Conservation (phyloP, 805 yeast species). For the Saccharomycopsis fibuligera region DNA sequence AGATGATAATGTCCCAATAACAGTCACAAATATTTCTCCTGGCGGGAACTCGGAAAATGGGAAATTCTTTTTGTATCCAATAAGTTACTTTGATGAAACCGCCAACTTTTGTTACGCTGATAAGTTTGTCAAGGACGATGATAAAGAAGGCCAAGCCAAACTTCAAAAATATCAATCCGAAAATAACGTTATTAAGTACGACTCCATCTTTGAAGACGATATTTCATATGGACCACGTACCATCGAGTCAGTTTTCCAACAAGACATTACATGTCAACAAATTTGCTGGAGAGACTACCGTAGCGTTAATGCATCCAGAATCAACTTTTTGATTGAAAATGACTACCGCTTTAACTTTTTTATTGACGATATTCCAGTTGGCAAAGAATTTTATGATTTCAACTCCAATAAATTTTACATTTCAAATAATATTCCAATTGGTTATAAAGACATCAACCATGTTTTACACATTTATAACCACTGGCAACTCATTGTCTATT, state of each 20-base stretch:
- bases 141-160: neutral
- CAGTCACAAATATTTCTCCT: conserved; percentile 16
- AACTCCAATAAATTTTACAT: conserved; percentile 26
- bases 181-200: conserved; percentile 2
- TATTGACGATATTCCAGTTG: conserved; percentile 29
- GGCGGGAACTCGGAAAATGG: conserved; percentile 19
- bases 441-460: conserved; percentile 27
- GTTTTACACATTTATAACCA: conserved; percentile 29
- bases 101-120: conserved; percentile 14
- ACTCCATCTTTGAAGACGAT: conserved; percentile 7
- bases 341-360: conserved; percentile 28
- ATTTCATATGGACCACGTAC: conserved; percentile 13
- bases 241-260: conserved; percentile 8
- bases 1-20: conserved; percentile 12
- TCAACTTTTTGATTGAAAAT: conserved; percentile 26
- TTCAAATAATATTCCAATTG: conserved; percentile 28
- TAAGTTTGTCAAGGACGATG: conserved; percentile 4
- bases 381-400: conserved; percentile 26
- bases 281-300: conserved; percentile 15
- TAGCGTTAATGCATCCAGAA: conserved; percentile 24
- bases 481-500: conserved; percentile 28
- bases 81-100: conserved; percentile 13
- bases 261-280: conserved; percentile 10
- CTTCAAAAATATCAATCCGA: neutral
- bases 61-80: conserved; percentile 9